A percentile compares a stretch with the other conserved stretches of the same genome.
phyloP scores from a whole-genome alignment of 1,284 basidiomycete species.

The Leccinum pachyderme region DNA sequence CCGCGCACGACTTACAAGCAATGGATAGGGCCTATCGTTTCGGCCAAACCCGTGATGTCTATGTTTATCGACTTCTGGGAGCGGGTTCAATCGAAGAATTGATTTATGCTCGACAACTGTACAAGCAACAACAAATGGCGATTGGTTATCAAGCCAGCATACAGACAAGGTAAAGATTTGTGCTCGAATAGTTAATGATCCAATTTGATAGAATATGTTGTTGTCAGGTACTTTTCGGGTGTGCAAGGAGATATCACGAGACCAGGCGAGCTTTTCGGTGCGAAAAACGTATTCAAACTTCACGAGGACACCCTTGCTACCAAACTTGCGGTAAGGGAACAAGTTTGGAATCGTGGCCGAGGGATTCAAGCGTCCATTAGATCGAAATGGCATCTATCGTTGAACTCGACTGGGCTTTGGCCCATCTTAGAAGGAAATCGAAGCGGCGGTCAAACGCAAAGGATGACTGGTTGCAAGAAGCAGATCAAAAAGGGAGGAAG shows the following conservation, averaged over 20 bases:
- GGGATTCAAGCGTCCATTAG: slow-evolving; percentile 35
- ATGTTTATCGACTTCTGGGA: slow-evolving; percentile 80
- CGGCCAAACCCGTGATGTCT: slow-evolving; percentile 84
- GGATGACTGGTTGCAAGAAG: slow-evolving; percentile 46
- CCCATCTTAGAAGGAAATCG: slow-evolving; percentile 52
- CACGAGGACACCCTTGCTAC: slow-evolving; percentile 72
- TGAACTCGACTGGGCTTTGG: slow-evolving; percentile 76
- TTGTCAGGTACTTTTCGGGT: slow-evolving; percentile 71
- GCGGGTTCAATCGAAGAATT: slow-evolving; percentile 86
- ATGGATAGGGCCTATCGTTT: slow-evolving; percentile 90
- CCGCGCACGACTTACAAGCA: slow-evolving; percentile 83
- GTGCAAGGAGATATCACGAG: slow-evolving; percentile 72
- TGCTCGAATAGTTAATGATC: not conserved
- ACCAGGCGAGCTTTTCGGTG: slow-evolving; percentile 80
- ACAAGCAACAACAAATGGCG: slow-evolving; percentile 88
- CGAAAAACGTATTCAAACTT: slow-evolving; percentile 80
- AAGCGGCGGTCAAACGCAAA: slow-evolving; percentile 40
- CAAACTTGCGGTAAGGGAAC: slow-evolving; percentile 58
- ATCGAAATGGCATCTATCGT: slow-evolving; percentile 72
- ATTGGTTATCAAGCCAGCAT: slow-evolving; percentile 82
- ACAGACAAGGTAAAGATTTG: slow-evolving; percentile 58
- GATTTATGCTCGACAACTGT: slow-evolving; percentile 83
- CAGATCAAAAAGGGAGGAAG: slow-evolving; percentile 48
- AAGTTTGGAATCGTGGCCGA: not conserved
- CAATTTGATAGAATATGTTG: not conserved